Conservation (phyloP, 2,329 filamentous ascomycete species). For the Penicillium sp. region DNA sequence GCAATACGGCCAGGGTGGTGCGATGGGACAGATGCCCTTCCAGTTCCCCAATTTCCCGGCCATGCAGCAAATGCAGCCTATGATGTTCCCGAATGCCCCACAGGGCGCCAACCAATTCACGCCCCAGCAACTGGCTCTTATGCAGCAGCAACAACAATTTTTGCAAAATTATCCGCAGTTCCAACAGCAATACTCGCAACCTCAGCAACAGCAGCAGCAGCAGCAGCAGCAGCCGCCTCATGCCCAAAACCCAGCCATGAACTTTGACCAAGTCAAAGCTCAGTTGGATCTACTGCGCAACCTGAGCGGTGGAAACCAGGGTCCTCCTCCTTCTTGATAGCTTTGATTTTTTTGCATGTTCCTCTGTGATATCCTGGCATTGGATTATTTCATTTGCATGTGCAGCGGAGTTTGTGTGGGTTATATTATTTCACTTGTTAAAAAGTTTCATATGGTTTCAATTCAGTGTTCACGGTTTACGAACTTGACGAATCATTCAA, state of each 20-base stretch:
- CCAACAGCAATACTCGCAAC: constrained; percentile 20
- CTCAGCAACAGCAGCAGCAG: constrained; percentile 29
- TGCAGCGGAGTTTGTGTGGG: constrained; percentile 18
- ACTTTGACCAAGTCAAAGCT: constrained; percentile 43
- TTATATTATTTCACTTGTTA: constrained; percentile 5
- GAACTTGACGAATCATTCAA: not conserved
- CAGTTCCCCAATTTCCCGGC: constrained; percentile 30
- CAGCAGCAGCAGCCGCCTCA: constrained; percentile 5
- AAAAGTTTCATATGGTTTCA: constrained; percentile 9
- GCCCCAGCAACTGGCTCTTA: constrained; percentile 53
- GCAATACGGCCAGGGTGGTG: constrained; percentile 26
- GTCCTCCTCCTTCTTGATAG: constrained; percentile 28
- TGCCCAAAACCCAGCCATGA: constrained; percentile 30
- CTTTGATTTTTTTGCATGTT: constrained; percentile 9
- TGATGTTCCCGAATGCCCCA: constrained; percentile 40
- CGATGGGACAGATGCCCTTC: constrained; percentile 35
- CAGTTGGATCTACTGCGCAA: constrained; percentile 42
- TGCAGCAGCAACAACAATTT: constrained; percentile 43
- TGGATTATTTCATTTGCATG: constrained; percentile 28
- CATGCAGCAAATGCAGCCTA: constrained; percentile 44
- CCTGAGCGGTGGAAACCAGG: constrained; percentile 35
- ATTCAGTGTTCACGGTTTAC: not conserved
- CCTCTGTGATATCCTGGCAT: constrained; percentile 13
- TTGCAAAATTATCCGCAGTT: constrained; percentile 24
- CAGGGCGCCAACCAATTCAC: constrained; percentile 53